Evolutionary conservation across 2,329 filamentous ascomycete species (phyloP).

Genomic region (Curvularia spicifera): DNA sequence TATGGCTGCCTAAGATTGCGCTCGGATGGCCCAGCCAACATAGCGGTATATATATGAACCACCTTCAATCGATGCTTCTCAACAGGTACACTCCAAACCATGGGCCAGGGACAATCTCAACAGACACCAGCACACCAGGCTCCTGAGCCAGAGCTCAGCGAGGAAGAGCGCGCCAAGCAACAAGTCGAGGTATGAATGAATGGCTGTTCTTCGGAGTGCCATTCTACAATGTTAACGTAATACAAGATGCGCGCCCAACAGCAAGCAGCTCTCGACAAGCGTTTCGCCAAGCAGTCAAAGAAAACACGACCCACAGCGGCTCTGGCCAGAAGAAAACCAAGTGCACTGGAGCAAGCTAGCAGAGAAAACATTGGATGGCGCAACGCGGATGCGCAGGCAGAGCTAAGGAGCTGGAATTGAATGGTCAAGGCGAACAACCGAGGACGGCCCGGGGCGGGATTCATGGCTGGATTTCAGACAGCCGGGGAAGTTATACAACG

Average conservation of each 20-base stretch:
- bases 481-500: background rate
- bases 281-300: conserved; percentile 28
- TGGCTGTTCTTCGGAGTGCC: background rate
- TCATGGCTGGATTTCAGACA: background rate
- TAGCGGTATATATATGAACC: background rate
- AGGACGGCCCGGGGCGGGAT: background rate
- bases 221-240: conserved; percentile 5
- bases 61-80: background rate
- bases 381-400: conserved; percentile 37
- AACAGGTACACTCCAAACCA: background rate
- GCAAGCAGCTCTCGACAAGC: conserved; percentile 38
- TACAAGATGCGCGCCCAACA: conserved; percentile 42
- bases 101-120: conserved; percentile 39
- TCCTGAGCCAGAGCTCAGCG: conserved; percentile 31
- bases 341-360: conserved; percentile 38
- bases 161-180: conserved; percentile 30
- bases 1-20: background rate
- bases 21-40: background rate
- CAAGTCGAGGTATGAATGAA: conserved; percentile 33
- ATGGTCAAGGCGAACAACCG: background rate
- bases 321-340: conserved; percentile 30
- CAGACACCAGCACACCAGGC: conserved; percentile 14
- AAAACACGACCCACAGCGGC: conserved; percentile 19
- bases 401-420: conserved; percentile 39
- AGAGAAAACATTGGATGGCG: conserved; percentile 42